These are phyloP conservation scores for Heteromeles arbutifolia DNA, from an alignment of 306 rosid species.

Conservation along the genomic window DNA sequence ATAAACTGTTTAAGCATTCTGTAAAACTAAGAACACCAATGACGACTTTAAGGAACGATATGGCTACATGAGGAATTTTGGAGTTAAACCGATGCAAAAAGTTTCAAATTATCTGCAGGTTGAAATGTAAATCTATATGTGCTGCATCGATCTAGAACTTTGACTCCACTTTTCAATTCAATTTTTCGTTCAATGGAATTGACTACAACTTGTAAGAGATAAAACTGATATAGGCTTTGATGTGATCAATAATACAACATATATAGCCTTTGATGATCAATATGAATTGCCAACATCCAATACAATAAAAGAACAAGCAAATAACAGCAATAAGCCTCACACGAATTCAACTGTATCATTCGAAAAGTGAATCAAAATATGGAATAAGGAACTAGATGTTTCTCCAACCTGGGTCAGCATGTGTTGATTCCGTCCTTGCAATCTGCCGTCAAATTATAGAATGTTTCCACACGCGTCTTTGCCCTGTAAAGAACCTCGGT, in stretches of 20 bases:
- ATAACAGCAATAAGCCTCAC: slow-evolving; percentile 31
- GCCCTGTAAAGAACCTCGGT: slow-evolving; percentile 91
- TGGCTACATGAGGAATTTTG: neutral
- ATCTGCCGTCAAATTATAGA: slow-evolving; percentile 80
- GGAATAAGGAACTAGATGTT: slow-evolving; percentile 21
- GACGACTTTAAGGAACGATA: neutral
- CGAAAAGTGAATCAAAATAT: slow-evolving; percentile 23
- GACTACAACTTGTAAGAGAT: neutral
- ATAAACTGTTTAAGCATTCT: neutral
- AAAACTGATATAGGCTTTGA: slow-evolving; percentile 9
- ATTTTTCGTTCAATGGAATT: neutral
- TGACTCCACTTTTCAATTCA: neutral
- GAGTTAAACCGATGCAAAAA: neutral
- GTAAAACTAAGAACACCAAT: neutral
- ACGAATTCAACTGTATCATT: slow-evolving; percentile 29
- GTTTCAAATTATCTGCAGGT: neutral
- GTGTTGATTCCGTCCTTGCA: slow-evolving; percentile 97
- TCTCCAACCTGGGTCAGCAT: slow-evolving; percentile 55
- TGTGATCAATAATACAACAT: slow-evolving; percentile 26
- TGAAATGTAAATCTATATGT: neutral
- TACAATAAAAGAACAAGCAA: slow-evolving; percentile 37
- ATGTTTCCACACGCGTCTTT: slow-evolving; percentile 81
- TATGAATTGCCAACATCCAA: slow-evolving; percentile 27
- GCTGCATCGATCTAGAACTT: neutral
- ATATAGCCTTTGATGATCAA: slow-evolving; percentile 20